Evolutionary conservation across 129 eudicot genomes (phyloP).

Genomic region (Calendula officinalis): DNA sequence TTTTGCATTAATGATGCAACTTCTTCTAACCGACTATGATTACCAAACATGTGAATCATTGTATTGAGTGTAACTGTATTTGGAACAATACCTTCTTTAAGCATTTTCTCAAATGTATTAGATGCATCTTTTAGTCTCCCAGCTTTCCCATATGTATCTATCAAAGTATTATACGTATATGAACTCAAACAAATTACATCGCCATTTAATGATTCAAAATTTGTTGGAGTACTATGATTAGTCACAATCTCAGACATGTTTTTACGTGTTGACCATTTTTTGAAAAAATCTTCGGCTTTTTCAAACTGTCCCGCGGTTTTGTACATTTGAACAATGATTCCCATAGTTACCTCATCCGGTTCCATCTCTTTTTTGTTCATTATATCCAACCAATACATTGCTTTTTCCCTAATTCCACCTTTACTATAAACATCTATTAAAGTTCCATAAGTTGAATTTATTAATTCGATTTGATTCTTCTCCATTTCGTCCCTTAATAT

Average conservation of each 20-base stretch:
- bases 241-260: background rate
- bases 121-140: conserved; percentile 67
- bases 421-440: conserved; percentile 87
- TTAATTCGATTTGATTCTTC: conserved; percentile 37
- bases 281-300: conserved; percentile 72
- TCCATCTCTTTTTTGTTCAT: conserved; percentile 67
- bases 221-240: too few species aligned
- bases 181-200: background rate
- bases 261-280: conserved; percentile 57
- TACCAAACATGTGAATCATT: conserved; percentile 86
- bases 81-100: conserved; percentile 60
- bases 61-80: conserved; percentile 84
- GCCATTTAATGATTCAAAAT: too few species aligned
- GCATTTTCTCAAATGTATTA: conserved; percentile 60
- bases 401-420: conserved; percentile 66
- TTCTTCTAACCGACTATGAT: conserved; percentile 61
- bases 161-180: conserved; percentile 70
- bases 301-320: conserved; percentile 76
- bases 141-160: conserved; percentile 88
- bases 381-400: conserved; percentile 54
- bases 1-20: conserved; percentile 35
- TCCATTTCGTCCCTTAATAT: conserved; percentile 65
- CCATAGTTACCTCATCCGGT: conserved; percentile 84
- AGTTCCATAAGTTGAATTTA: conserved; percentile 85
- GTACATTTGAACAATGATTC: conserved; percentile 72